Evolutionary conservation across 371 early-diverging fungal genomes (phyloP).

Genomic region (Syncephalis fuscata): DNA sequence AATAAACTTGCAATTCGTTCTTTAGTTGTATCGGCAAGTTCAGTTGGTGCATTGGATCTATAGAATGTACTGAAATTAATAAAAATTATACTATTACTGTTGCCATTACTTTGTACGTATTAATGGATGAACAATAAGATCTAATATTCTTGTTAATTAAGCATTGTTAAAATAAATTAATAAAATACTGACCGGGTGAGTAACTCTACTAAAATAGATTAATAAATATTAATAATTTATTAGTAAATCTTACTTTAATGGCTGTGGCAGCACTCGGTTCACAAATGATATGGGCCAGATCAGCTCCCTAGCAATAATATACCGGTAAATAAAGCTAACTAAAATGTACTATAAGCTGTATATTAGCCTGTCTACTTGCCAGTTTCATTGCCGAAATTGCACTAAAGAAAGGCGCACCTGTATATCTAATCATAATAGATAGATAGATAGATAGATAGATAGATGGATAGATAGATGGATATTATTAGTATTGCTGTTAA

Average conservation of each 20-base stretch:
- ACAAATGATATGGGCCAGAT: constrained; percentile 82
- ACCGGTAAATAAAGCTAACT: too few species aligned
- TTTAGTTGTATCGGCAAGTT: constrained; percentile 11
- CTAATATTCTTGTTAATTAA: neutral
- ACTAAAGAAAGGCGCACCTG: constrained; percentile 91
- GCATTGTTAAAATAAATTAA: constrained; percentile 1
- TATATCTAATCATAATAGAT: constrained; percentile 30
- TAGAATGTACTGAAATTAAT: constrained; percentile 3
- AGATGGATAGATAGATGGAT: neutral
- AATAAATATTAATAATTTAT: neutral
- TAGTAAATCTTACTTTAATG: constrained; percentile 37
- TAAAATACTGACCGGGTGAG: constrained; percentile 21
- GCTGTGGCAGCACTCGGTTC: constrained; percentile 57
- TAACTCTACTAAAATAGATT: constrained; percentile 15
- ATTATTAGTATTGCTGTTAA: neutral
- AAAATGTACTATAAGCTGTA: neutral
- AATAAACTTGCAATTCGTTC: constrained; percentile 28
- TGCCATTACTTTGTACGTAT: neutral
- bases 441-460: neutral
- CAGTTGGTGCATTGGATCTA: constrained; percentile 5
- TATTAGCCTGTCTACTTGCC: constrained; percentile 25
- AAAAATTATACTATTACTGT: neutral
- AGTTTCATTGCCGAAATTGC: constrained; percentile 57
- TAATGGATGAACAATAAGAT: neutral
- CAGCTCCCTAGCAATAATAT: constrained; percentile 54